Conservation (phyloP, 2,329 filamentous ascomycete species). For the Aureobasidium pullulans region DNA sequence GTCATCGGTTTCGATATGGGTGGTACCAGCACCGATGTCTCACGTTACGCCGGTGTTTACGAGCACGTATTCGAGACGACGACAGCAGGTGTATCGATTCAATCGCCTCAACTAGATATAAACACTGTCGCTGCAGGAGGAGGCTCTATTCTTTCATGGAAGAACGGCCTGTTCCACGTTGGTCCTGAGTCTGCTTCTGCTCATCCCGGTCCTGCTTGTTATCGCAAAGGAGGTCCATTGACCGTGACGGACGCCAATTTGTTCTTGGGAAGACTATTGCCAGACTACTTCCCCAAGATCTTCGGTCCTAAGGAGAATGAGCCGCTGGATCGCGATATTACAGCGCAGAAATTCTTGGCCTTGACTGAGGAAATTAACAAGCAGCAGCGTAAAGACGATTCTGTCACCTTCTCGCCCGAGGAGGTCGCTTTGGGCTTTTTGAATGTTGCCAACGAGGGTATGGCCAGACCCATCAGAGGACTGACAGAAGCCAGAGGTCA, state of each 20-base stretch:
- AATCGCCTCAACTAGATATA: conserved; percentile 27
- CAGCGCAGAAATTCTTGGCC: conserved; percentile 34
- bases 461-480: conserved; percentile 25
- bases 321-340: conserved; percentile 35
- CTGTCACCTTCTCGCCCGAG: conserved; percentile 34
- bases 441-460: conserved; percentile 25
- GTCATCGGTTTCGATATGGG: conserved; percentile 26
- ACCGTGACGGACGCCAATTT: conserved; percentile 31
- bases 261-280: conserved; percentile 26
- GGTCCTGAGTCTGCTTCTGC: conserved; percentile 28
- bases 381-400: conserved; percentile 33
- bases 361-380: conserved; percentile 38
- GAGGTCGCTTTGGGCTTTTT: conserved; percentile 24
- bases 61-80: conserved; percentile 28
- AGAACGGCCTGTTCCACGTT: conserved; percentile 22
- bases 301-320: conserved; percentile 28
- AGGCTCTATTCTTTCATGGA: conserved; percentile 33
- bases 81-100: conserved; percentile 26
- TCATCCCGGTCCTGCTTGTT: conserved; percentile 30
- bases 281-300: conserved; percentile 28
- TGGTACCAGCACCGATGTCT: conserved; percentile 28
- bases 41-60: conserved; percentile 26
- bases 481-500: conserved; percentile 25
- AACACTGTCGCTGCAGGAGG: conserved; percentile 39
- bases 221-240: conserved; percentile 29